Percentiles rank a stretch among this genome's conserved stretches.
These are phyloP conservation scores for Globisporangium recalcitrans DNA, from an alignment of 352 stramenopile species.

Conservation along the genomic window DNA sequence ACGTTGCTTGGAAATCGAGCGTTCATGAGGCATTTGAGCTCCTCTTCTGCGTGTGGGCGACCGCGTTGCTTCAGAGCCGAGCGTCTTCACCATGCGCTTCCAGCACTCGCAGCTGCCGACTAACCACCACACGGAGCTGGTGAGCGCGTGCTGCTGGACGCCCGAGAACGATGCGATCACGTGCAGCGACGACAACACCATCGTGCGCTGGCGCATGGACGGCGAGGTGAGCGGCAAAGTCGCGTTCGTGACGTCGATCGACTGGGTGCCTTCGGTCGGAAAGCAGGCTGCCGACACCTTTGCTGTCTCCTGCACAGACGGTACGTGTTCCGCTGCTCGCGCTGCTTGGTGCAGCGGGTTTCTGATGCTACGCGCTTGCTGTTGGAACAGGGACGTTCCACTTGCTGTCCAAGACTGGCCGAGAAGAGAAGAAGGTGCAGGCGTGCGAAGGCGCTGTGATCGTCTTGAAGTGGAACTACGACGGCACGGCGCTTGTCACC, in stretches of 20 bases:
- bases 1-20: neutral
- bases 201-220: slow-evolving; percentile 82
- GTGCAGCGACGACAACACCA: slow-evolving; percentile 82
- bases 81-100: slow-evolving; percentile 66
- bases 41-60: neutral
- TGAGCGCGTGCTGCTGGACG: slow-evolving; percentile 84
- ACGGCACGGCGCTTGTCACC: slow-evolving; percentile 88
- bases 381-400: slow-evolving; percentile 61
- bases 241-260: slow-evolving; percentile 67
- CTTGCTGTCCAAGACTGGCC: slow-evolving; percentile 84
- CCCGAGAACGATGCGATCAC: slow-evolving; percentile 87
- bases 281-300: slow-evolving; percentile 84
- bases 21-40: neutral
- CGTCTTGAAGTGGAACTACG: slow-evolving; percentile 90
- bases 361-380: neutral
- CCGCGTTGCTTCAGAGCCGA: neutral
- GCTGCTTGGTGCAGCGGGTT: neutral
- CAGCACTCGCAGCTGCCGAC: slow-evolving; percentile 68
- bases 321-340: slow-evolving; percentile 10
- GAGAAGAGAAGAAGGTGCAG: slow-evolving; percentile 90
- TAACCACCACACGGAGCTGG: slow-evolving; percentile 77
- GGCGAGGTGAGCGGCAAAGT: slow-evolving; percentile 74
- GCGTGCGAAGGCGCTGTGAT: slow-evolving; percentile 85
- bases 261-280: slow-evolving; percentile 79
- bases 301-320: slow-evolving; percentile 87